Evolutionary conservation across 2,329 filamentous ascomycete genomes (phyloP), one percentile per base, ranked within the genome.

Genomic region (Gnomoniopsis smithogilvyi): DNA sequence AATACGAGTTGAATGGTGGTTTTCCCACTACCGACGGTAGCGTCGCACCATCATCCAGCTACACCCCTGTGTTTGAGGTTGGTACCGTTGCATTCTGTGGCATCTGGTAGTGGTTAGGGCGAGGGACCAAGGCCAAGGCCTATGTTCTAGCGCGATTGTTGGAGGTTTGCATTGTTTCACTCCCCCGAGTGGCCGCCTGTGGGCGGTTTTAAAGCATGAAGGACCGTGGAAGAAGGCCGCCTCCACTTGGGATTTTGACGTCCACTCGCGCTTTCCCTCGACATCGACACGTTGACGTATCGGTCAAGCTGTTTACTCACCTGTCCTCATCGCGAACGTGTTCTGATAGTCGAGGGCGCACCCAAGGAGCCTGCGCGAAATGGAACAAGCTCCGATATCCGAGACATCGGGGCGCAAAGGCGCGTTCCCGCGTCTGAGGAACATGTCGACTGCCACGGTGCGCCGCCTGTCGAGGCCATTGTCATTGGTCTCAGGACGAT

Each of bases 11-110:
- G 26, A 30, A 30, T 30, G 26, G 26, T 30, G 26, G 8, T 4
- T 30, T 30, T 30, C 26, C 26, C 26, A 30, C 26, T 30, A 30
- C 26, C 26, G 26, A 30, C 26, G 26, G 36, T 57, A 59, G 57
- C 57, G 57, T 59, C 57, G 57, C 57, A 59, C 57, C 57, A 59
- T 56, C n/a, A 51, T 15, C 24, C 22, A 45, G 57, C 57, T 36
- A 41, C 38, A 47, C 52, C 56, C 57, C 52, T 51, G 57, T 59
- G 57, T 59, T 59, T 59, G 57, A 59, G 52, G 30, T 52, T 19
- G 22, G 26, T 30, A 30, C 48, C 12, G 48, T 17, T 19, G 26
- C 19, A 45, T 54, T 34, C 47, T 41, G 34, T 34, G 51, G 56
- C 34, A 34, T 49, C 47, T 45, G 8, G 8, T 8, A 30, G 26